These are phyloP conservation scores for Graphilbum fragrans DNA, from an alignment of 2,329 filamentous ascomycete genomes.

Conservation along the genomic window DNA sequence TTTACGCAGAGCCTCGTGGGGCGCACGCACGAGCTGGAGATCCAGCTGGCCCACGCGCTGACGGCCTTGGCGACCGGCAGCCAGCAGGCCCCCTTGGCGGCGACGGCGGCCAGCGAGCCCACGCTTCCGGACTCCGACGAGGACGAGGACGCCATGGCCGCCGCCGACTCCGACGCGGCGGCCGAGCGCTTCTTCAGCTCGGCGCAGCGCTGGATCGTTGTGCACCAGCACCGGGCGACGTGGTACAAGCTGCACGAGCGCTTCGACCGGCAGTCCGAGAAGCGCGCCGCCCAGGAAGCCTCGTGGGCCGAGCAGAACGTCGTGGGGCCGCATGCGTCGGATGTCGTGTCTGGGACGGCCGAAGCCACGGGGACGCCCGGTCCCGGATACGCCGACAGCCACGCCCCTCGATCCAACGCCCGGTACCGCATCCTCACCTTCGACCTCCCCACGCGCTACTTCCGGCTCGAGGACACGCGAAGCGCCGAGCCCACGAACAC, in stretches of 20 bases:
- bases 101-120: not conserved
- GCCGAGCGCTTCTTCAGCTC: constrained; percentile 28
- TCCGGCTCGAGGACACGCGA: constrained; percentile 23
- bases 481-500: constrained; percentile 20
- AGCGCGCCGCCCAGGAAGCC: constrained; percentile 15
- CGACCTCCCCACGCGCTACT: constrained; percentile 39
- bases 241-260: constrained; percentile 30
- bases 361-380: not conserved
- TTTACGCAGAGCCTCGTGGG: constrained; percentile 39
- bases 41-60: constrained; percentile 35
- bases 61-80: constrained; percentile 32
- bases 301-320: constrained; percentile 24
- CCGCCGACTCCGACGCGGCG: not conserved
- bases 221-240: constrained; percentile 40
- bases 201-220: constrained; percentile 41
- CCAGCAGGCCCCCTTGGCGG: too few relatives aligned
- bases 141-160: not conserved
- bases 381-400: constrained; percentile 10
- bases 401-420: constrained; percentile 16
- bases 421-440: constrained; percentile 33
- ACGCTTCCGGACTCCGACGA: not conserved
- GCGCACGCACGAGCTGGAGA: constrained; percentile 46
- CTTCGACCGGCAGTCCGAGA: constrained; percentile 29
- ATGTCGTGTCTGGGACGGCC: constrained; percentile 15
- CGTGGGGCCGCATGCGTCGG: constrained; percentile 21